phyloP scores from a whole-genome alignment of 768 basidiomycete genomes.

The Leucocoprinus leucothites region DNA sequence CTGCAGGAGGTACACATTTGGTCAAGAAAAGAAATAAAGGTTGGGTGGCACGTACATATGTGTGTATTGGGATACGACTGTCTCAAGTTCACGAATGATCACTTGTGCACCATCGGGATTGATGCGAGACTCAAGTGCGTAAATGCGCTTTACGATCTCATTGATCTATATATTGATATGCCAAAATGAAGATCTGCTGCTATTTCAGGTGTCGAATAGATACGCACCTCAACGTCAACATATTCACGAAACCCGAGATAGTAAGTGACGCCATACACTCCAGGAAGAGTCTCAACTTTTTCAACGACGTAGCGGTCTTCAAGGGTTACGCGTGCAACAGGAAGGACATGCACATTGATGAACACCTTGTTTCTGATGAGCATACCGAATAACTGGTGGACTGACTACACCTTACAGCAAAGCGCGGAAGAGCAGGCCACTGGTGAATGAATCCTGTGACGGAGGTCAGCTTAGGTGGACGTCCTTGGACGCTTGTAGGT shows the following conservation, averaged over 20 bases:
- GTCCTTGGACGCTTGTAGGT: not conserved
- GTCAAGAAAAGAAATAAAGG: too few species aligned
- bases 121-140: constrained; percentile 21
- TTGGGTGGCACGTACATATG: too few species aligned
- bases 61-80: too few species aligned
- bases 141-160: constrained; percentile 40
- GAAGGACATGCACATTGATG: constrained; percentile 53
- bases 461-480: not conserved
- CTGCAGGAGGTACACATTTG: too few species aligned
- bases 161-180: constrained; percentile 42
- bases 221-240: constrained; percentile 42
- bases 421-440: constrained; percentile 66
- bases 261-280: constrained; percentile 61
- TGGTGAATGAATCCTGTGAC: constrained; percentile 52
- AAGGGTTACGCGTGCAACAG: constrained; percentile 43
- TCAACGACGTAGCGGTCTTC: constrained; percentile 54
- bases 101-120: constrained; percentile 16
- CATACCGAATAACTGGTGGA: not conserved
- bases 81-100: too few species aligned
- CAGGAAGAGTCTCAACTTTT: constrained; percentile 55
- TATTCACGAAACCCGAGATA: constrained; percentile 63
- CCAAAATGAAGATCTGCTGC: too few species aligned
- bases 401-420: constrained; percentile 44
- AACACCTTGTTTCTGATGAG: constrained; percentile 43
- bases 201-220: not conserved